Evolutionary conservation across 2,329 filamentous ascomycete genomes (phyloP), one percentile per base, ranked within the genome.

Genomic region (Colletotrichum theobromicola): DNA sequence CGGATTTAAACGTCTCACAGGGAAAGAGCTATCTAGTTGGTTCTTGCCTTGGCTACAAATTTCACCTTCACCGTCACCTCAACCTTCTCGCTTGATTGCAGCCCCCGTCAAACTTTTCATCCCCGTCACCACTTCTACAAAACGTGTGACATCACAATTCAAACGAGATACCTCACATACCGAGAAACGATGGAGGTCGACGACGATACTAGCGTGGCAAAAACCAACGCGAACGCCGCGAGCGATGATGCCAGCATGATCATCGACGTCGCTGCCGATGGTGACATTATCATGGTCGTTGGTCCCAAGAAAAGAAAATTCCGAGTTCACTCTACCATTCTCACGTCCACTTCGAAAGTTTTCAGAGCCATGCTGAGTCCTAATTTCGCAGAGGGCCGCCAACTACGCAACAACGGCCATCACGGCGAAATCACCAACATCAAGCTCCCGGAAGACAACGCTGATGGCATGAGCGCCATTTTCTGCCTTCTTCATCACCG

Each of bases 331-430:
- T 46, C 18, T 21, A 0, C n/a, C 18, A 46, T 46, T 5, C 37
- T 46, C 9, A 46, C n/a, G 37, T 46, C 5, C 37, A 18, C 37
- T 0, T 46, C 37, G 0, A 46, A 46, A 18, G 37, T 46, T 2
- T 46, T 46, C 18, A 46, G n/a, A 12, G 37, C 37, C 37, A 46
- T 46, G 37, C 37, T 46, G 2, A 10, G 37, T 12, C 37, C 37
- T 46, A 12, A 46, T 46, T 46, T 46, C 3, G 37, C 18, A n/a
- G 18, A 46, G 37, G 37, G 37, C 5, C 37, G 37, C 0, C 37
- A 0, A 46, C 37, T 46, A 18, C 37, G 3, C 0, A 46, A 46
- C 5, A 7, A 46, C 0, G 1, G 37, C 18, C 9, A 0, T 1
- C 18, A 6, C 37, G 18, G 37, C 37, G 37, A n/a, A 0, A 46